Evolutionary conservation across 1,139 yeast genomes (phyloP), one percentile per base, ranked within the genome.

Genomic region (Yamadazyma triangularis): DNA sequence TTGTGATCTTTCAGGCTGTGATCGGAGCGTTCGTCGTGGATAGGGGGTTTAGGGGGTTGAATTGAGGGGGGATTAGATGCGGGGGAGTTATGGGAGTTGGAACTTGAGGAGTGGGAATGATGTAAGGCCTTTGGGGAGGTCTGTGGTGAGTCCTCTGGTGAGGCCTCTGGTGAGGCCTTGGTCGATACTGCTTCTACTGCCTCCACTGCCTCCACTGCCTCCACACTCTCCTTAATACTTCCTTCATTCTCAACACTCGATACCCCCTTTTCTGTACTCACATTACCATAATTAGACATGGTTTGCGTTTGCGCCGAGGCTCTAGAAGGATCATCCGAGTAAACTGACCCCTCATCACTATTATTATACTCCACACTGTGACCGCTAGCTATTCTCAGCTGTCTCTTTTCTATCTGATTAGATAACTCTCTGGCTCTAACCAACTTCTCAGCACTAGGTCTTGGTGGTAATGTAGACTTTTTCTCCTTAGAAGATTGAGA

Each of bases 361-460:
- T 18, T 18, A n/a, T n/a, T n/a, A n/a, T n/a, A n/a, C 8, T 18
- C 9, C 8, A 9, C 9, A 18, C n/a, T n/a, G n/a, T n/a, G n/a
- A n/a, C 20, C 20, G 6, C 8, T 7, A 7, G 20, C 6, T 18
- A 18, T 9, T 18, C 20, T 18, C 20, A 18, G 20, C 28, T 26
- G 15, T 24, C 27, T 20, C 11, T 29, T 25, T 23, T 38, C 39
- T 14, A 40, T 32, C 23, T 44, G 51, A 27, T 38, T 45, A 1
- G 66, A 62, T 1, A 54, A 55, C 34, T 56, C 51, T 31, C 70
- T 46, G 7, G 70, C 70, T 30, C 51, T 47, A 13, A 42, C 43
- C 15, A 65, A 33, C 28, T 50, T 50, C 14, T 60, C 65, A 6
- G 44, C 42, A 13, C 61, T 51, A 3, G 71, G 71, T 23, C 71